Evolutionary conservation across 805 yeast genomes (phyloP), one percentile per base, ranked within the genome.

Genomic region (Grigorovia transvaalensis): DNA sequence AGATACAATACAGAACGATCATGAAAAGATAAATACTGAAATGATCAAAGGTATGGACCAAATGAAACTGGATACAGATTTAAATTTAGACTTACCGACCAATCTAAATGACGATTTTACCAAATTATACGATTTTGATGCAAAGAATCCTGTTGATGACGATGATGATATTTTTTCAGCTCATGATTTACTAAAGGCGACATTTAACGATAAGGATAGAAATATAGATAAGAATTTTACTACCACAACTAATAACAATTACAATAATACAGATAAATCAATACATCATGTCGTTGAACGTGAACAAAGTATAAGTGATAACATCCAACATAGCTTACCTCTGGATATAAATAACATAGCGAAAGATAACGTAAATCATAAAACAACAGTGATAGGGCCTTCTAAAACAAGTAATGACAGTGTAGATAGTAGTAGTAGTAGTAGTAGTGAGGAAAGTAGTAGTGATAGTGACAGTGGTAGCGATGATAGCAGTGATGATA

Each of bases 141-240:
- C 64, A 13, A 65, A 65, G 52, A 56, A 62, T 50, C 68, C 64
- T 50, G 63, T 58, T 42, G 68, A 42, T 48, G 70, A 66, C 6
- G 27, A 23, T 23, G 27, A 23, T 40, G 59, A 59, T 23, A 38
- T 61, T 33, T 57, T 59, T 27, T 46, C 56, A 19, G 49, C 59
- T 3, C 48, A 54, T 51, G 59, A 58, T 17, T 51, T 59, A 9
- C 33, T 53, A 20, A 47, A 50, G 18, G 56, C 46, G 2, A 12
- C 50, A 8, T 49, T 54, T 11, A 19, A 19, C 8, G 51, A 49
- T 7, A 40, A 17, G 13, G 23, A 42, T 41, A 8, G 19, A 23
- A 45, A 47, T 5, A 42, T 17, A 23, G 43, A 30, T 23, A 19
- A 13, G 2, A 29, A 30, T 9, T 35, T 30, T 5, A 42, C 23